These are phyloP conservation scores for Triticum aestivum DNA, from an alignment of 176 grass and related monocot genomes.

Conservation along the genomic window DNA sequence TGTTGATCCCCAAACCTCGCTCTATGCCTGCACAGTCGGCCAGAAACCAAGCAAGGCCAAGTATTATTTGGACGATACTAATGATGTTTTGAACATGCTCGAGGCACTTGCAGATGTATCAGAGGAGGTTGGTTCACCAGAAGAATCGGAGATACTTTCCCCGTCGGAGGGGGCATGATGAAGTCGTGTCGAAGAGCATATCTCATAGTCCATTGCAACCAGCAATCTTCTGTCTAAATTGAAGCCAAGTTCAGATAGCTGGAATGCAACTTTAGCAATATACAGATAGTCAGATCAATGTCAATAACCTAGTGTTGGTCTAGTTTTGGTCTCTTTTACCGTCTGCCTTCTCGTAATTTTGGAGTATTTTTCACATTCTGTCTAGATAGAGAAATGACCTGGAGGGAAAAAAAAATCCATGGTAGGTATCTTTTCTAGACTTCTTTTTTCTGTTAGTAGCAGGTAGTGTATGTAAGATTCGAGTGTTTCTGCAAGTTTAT, in stretches of 20 bases:
- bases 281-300: slow-evolving; percentile 36
- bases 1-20: slow-evolving; percentile 39
- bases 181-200: slow-evolving; percentile 8
- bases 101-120: slow-evolving; percentile 64
- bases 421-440: slow-evolving; percentile 15
- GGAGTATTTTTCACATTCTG: slow-evolving; percentile 13
- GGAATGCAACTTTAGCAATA: slow-evolving; percentile 29
- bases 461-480: slow-evolving; percentile 17
- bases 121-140: slow-evolving; percentile 1
- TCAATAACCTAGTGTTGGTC: slow-evolving; percentile 36
- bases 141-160: slow-evolving; percentile 17
- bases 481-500: slow-evolving; percentile 6
- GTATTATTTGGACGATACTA: slow-evolving; percentile 68
- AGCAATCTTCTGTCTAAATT: slow-evolving; percentile 16
- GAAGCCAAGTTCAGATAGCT: neutral
- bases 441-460: slow-evolving; percentile 17
- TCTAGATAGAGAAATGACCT: slow-evolving; percentile 19
- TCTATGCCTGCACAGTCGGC: slow-evolving; percentile 65
- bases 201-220: slow-evolving; percentile 11
- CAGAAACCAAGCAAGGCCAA: slow-evolving; percentile 75
- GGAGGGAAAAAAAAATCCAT: slow-evolving; percentile 1
- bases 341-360: slow-evolving; percentile 11
- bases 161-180: slow-evolving; percentile 26
- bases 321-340: slow-evolving; percentile 26
- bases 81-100: slow-evolving; percentile 58